Evolutionary conservation across 176 grass and related monocot genomes (phyloP), one percentile per base, ranked within the genome.

Genomic region (Bromus sterilis): DNA sequence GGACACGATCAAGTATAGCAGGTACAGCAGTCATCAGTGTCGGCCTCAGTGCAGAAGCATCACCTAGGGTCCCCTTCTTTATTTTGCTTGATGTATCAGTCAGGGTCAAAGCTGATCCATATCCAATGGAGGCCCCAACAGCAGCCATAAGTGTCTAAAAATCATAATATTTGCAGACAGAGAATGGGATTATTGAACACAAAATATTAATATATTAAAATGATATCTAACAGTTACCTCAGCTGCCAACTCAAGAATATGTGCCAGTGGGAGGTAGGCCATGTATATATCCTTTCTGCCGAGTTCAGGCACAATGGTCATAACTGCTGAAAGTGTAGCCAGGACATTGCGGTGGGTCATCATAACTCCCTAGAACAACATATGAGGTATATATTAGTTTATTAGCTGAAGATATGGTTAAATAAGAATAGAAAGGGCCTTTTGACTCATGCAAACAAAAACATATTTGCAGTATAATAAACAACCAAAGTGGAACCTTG

Each of bases 71-170:
- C 49, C 93, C 91, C 71, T 80, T 99, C 75, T 95, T 99, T 49
- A 99, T 85, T 86, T 95, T 99, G 36, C 80, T 99, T 68, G 96
- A 99, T 82, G 96, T 91, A 89, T 95, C 96, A 71, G 84, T 95
- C 78, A 98, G 89, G 74, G 93, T 95, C 66, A 95, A 87, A 69
- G 96, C 82, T 77, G 96, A 91, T 46, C 96, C 96, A 86, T 98
- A 98, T 32, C 96, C 96, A 81, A 98, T 93, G 16, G 96, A 84
- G 18, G 56, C 78, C 62, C 96, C 96, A 49, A 91, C 90, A 87
- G 90, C 92, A 69, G 88, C 76, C 80, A 95, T 88, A 76, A 95
- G 75, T 56, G 87, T 63, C 95, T 98, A 86, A 70, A 94, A 75
- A 59, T 20, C 32, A 35, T 41, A 30, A 76, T 76, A 83, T 62